Evolutionary conservation across 306 rosid genomes (phyloP).

Genomic region (barrel medic (Medicago truncatula)): MtrunA17r5.0-ANR NC_053042.1:35288501-35289000

Average conservation of each 20-base stretch:
- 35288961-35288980: neutral
- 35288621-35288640: neutral
- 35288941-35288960: neutral
- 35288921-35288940: no score
- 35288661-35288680: no score
- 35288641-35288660: no score
- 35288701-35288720: neutral
- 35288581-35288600: neutral
- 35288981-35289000: neutral
- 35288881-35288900: no score
- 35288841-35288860: no score
- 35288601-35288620: no score
- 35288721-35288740: neutral
- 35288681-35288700: neutral
- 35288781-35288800: no score
- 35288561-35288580: neutral
- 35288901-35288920: no score
- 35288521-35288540: neutral
- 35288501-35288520: slow-evolving; percentile 22
- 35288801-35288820: neutral
- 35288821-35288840: neutral
- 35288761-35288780: no score
- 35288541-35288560: neutral
- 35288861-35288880: no score
- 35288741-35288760: no score